phyloP scores from a whole-genome alignment of 1,284 basidiomycete genomes.

The Marasmius tenuissimus region DNA sequence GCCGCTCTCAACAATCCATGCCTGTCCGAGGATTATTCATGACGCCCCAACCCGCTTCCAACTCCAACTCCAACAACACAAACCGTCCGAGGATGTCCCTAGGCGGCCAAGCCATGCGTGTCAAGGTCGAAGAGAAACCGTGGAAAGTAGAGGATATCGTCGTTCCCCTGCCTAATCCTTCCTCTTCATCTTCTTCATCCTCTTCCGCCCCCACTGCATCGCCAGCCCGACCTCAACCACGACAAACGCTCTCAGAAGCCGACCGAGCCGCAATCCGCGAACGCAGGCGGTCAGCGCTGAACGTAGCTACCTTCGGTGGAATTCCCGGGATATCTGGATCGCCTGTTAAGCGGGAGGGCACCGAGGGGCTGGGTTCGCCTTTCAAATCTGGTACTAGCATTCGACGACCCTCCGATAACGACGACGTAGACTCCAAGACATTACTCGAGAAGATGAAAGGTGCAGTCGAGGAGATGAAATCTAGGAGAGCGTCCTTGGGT shows the following conservation, averaged over 20 bases:
- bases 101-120: slow-evolving; percentile 42
- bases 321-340: slow-evolving; percentile 8
- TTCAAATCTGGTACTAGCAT: not conserved
- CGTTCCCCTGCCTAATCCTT: slow-evolving; percentile 29
- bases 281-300: slow-evolving; percentile 10
- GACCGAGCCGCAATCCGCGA: slow-evolving; percentile 10
- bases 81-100: slow-evolving; percentile 29
- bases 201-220: slow-evolving; percentile 10
- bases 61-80: slow-evolving; percentile 7
- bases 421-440: slow-evolving; percentile 46
- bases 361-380: not conserved
- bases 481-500: slow-evolving; percentile 42
- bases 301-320: slow-evolving; percentile 9
- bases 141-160: slow-evolving; percentile 58
- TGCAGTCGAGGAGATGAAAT: slow-evolving; percentile 61
- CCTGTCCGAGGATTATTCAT: slow-evolving; percentile 41
- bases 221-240: not conserved
- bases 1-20: not conserved
- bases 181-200: not conserved
- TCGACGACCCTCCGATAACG: slow-evolving; percentile 18
- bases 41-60: slow-evolving; percentile 44
- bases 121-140: slow-evolving; percentile 46
- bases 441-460: slow-evolving; percentile 62
- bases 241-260: slow-evolving; percentile 2
- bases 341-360: not conserved